A percentile compares a stretch with the other conserved stretches of the same genome.
Conservation (phyloP, 768 basidiomycete genomes). For the Phlebiopsis gigantea region DNA sequence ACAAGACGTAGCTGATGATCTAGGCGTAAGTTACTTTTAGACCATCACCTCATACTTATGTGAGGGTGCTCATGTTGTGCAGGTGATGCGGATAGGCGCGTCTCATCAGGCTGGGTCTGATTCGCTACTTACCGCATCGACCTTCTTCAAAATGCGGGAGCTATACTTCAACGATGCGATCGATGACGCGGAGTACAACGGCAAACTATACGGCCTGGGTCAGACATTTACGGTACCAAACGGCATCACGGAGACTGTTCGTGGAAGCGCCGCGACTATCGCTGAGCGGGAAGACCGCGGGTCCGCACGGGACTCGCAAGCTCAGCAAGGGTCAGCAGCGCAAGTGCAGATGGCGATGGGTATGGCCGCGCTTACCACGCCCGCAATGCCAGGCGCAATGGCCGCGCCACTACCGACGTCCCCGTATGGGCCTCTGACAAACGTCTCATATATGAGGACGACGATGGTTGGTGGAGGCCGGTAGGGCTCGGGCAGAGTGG, state of each 20-base stretch:
- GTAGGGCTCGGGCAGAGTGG: conserved; percentile 9
- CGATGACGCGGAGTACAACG: conserved; percentile 78
- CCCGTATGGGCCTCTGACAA: conserved; percentile 56
- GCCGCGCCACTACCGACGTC: conserved; percentile 44
- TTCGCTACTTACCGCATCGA: conserved; percentile 85
- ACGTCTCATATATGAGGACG: conserved; percentile 63
- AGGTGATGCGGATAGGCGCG: conserved; percentile 86
- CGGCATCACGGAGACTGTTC: conserved; percentile 57
- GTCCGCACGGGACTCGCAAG: conserved; percentile 33
- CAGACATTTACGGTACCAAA: conserved; percentile 69
- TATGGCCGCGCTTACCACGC: conserved; percentile 38
- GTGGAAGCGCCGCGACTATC: conserved; percentile 69
- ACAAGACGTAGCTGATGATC: conserved; percentile 94
- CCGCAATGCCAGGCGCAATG: conserved; percentile 34
- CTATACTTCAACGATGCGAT: conserved; percentile 88
- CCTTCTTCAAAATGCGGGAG: conserved; percentile 95
- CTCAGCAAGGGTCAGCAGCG: conserved; percentile 53
- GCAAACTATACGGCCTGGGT: conserved; percentile 79
- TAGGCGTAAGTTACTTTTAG: conserved; percentile 63
- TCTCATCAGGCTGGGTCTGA: conserved; percentile 99
- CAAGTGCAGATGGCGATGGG: conserved; percentile 44
- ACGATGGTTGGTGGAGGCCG: conserved; percentile 36
- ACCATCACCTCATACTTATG: not conserved
- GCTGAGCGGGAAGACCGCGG: conserved; percentile 73
- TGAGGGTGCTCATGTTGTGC: not conserved